These are phyloP conservation scores for Ogataea nakhonphanomensis DNA, from an alignment of 805 yeast species.

Conservation along the genomic window DNA sequence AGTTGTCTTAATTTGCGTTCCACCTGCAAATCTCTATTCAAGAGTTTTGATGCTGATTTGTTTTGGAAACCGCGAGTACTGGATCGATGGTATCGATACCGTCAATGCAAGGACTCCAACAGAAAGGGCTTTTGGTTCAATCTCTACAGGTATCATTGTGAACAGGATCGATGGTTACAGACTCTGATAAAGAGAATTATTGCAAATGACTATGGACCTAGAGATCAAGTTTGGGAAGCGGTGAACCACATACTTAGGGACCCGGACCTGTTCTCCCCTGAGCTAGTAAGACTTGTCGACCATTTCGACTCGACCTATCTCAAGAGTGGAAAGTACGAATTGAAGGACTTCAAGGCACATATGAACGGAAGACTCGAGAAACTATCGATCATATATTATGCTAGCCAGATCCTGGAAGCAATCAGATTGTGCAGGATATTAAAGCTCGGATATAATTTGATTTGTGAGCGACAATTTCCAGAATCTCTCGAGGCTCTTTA, in stretches of 20 bases:
- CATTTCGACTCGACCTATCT: conserved; percentile 14
- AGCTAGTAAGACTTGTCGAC: conserved; percentile 16
- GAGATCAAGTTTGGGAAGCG: not conserved
- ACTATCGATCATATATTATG: conserved; percentile 14
- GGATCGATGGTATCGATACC: not conserved
- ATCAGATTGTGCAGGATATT: conserved; percentile 11
- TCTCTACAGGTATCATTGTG: not conserved
- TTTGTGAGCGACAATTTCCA: conserved; percentile 4
- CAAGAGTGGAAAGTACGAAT: not conserved
- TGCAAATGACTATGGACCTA: not conserved
- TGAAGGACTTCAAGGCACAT: conserved; percentile 3
- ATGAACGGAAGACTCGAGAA: conserved; percentile 9
- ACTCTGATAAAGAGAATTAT: not conserved
- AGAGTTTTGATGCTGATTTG: conserved; percentile 10
- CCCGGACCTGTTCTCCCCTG: conserved; percentile 17
- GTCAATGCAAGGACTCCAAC: not conserved
- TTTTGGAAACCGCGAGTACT: conserved; percentile 21
- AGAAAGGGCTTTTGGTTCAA: not conserved
- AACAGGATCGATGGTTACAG: not conserved
- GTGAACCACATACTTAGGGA: not conserved
- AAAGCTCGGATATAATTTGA: not conserved
- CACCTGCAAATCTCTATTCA: conserved; percentile 6
- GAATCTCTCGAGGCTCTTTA: conserved; percentile 16
- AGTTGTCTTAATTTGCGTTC: conserved; percentile 15
- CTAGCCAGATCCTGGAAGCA: conserved; percentile 21